Evolutionary conservation across 805 yeast species (phyloP), one percentile per base, ranked within the genome.

Genomic region (Kuraishia piskuri): DNA sequence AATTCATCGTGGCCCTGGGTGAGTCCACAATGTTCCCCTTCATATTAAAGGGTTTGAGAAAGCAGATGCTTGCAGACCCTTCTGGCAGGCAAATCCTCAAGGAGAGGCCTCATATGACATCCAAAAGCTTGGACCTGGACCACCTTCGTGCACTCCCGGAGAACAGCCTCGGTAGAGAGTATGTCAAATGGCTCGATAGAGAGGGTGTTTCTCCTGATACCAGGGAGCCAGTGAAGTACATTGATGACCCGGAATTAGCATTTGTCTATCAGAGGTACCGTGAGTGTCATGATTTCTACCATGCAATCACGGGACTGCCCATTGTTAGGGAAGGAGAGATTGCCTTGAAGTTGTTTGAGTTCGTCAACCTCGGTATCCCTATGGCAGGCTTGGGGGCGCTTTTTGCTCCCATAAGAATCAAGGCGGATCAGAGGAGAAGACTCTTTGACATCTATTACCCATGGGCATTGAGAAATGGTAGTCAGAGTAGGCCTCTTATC

Each of bases 201-300:
- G 97, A 94, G 67, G 90, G 92, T 1, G 96, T 89, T 0, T 84
- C 94, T 2, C 97, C 97, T 1, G 99, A 94, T 65, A 91, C 96
- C 0, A 76, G 99, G 60, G 90, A 86, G 2, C 86, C 90, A 1
- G 98, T 94, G 9, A 82, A 81, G 56, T 94, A 81, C 68, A 89
- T 94, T 47, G 91, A 88, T 57, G 90, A 94, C 64, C 91, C 88
- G 48, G 95, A 90, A 62, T 79, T 89, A 59, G 97, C 97, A 0
- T 94, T 86, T 64, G 86, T 92, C n/a, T 90, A 84, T 74, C 95
- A 90, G 66, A 74, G 99, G 61, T 94, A 92, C 66, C 79, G 99
- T 52, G 98, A 94, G 66, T 91, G 97, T 64, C 99, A 94, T 63
- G 99, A 94, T 64, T 94, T 94, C 63, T 92, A 90, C 65, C 99